A percentile compares a stretch with the other conserved stretches of the same genome.
Evolutionary conservation across 306 rosid species (phyloP).

Genomic region (Dicorynia guianensis): DNA sequence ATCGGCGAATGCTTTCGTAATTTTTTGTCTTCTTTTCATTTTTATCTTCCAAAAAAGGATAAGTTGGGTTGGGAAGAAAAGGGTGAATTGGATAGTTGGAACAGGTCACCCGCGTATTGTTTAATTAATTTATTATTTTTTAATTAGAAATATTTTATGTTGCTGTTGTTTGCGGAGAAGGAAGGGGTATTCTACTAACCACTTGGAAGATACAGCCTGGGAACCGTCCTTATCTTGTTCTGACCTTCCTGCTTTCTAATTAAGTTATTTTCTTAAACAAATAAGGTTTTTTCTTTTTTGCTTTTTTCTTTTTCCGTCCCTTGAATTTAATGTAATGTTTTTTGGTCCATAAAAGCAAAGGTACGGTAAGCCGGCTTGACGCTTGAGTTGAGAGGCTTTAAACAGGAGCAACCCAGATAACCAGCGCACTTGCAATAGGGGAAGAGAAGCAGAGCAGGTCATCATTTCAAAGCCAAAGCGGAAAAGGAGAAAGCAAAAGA

Average conservation of each 20-base stretch:
- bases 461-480: constrained; percentile 68
- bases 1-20: constrained; percentile 46
- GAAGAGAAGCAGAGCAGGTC: constrained; percentile 56
- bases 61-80: constrained; percentile 48
- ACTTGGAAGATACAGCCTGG: no score
- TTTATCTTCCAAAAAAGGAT: neutral
- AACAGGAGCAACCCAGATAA: constrained; percentile 43
- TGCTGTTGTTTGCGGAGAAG: no score
- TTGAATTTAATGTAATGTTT: neutral
- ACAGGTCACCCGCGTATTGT: constrained; percentile 47
- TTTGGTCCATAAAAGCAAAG: constrained; percentile 47
- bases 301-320: no score
- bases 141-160: no score
- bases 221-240: no score
- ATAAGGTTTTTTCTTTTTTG: no score
- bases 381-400: constrained; percentile 15
- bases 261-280: no score
- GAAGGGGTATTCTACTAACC: no score
- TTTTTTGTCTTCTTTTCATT: constrained; percentile 23
- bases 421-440: constrained; percentile 54
- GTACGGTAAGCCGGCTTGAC: constrained; percentile 44
- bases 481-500: neutral
- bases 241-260: no score
- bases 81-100: constrained; percentile 37
- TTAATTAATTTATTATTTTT: no score